Evolutionary conservation across 495 filamentous ascomycete species (phyloP).

Genomic region (Immersiella caudata): DNA sequence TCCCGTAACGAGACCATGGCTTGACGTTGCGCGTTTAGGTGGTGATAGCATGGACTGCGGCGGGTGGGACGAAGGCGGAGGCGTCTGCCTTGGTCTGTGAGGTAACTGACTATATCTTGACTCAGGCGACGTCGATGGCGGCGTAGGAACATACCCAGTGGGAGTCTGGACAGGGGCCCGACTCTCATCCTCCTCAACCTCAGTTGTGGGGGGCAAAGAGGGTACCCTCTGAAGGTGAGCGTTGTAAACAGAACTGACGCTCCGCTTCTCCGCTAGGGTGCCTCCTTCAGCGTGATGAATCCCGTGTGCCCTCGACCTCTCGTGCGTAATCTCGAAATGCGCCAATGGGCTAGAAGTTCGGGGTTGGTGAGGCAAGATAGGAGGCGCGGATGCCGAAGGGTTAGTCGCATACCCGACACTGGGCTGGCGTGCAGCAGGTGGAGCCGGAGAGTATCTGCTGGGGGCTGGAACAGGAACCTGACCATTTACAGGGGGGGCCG

Average conservation of each 20-base stretch:
- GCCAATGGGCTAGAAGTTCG: constrained; percentile 85
- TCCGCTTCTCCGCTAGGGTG: constrained; percentile 44
- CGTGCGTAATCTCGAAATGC: constrained; percentile 58
- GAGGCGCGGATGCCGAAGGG: constrained; percentile 42
- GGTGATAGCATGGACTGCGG: constrained; percentile 48
- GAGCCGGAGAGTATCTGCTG: constrained; percentile 58
- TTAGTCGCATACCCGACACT: constrained; percentile 46
- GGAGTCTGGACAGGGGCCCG: constrained; percentile 31
- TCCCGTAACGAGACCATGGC: constrained; percentile 45
- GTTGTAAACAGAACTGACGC: constrained; percentile 52
- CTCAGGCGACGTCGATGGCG: constrained; percentile 33
- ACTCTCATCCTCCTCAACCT: constrained; percentile 55
- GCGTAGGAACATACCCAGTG: constrained; percentile 15
- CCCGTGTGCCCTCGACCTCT: constrained; percentile 39
- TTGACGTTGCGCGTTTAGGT: constrained; percentile 55
- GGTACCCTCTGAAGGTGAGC: constrained; percentile 47
- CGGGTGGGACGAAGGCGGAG: constrained; percentile 43
- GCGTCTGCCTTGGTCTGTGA: constrained; percentile 40
- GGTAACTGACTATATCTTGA: constrained; percentile 38
- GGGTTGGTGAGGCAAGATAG: constrained; percentile 71
- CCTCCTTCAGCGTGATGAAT: constrained; percentile 35
- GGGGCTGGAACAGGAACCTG: constrained; percentile 44
- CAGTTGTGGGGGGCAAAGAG: constrained; percentile 55
- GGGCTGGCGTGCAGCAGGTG: constrained; percentile 42
- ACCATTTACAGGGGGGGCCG: constrained; percentile 40